Base-by-base conservation (phyloP, 1,284 basidiomycete species). In the Pseudozyma tsukubaensis region DNA sequence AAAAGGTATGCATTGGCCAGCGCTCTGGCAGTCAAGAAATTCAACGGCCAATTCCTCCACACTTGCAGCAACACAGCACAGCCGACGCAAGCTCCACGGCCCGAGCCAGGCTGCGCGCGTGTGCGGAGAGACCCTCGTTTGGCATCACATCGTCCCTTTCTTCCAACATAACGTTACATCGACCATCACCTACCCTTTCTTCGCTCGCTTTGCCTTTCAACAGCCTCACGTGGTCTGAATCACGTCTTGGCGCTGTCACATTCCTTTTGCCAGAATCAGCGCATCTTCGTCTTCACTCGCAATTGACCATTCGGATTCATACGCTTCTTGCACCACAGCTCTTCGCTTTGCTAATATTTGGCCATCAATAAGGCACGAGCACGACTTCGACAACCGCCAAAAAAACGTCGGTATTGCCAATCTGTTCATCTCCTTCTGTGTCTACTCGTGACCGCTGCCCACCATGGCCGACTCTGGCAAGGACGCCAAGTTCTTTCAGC, bases 401-500 rank as follows among this genome's bases (percentile, higher is more conserved):
- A 29, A 29, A 6, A 29, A 29, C 6, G 6, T 6, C 24, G 24
- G 24, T 6, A 29, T 29, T 29, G 24, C 8, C 39, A 32, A 32
- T 32, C 37, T 24, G 0, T 52, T 21, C 24, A 12, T 4, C 49
- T 37, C 5, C 49, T 13, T 19, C 5, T 34, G 34, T 10, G 35
- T 19, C 29, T 16, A 1, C 34, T 13, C 40, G 18, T 13, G 19
- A 42, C 8, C 16, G 14, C 21, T 35, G 49, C 54, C 44, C 64
- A 50, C 1, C 57, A 80, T 82, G 80, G 72, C 77, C 18, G 78
- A 80, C 8, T 71, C 72, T 4, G 76, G 76, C 49, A 76, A 77
- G 36, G 82, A 84, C 69, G 83, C 82, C 50, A 83, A 83, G 63
- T 78, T 82, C 58, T 85, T 85, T 64, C 79, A 81, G 68, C 69